Percentiles rank a stretch among this genome's conserved stretches.
Evolutionary conservation across 345 rosid genomes (phyloP).

Genomic region (Salix arbutifolia): DNA sequence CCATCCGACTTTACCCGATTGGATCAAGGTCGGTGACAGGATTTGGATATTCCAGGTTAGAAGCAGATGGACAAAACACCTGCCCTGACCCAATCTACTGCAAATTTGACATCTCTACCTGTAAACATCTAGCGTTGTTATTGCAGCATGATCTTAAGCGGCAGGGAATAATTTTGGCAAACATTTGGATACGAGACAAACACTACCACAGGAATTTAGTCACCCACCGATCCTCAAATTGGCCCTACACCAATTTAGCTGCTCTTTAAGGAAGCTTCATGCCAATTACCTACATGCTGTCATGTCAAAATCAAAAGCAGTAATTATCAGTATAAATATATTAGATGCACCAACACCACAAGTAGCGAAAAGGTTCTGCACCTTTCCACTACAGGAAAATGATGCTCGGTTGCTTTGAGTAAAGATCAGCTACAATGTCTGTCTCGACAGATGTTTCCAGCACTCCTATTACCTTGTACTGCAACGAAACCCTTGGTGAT

Average conservation of each 20-base stretch:
- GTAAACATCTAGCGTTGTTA: too few relatives aligned
- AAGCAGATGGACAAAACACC: not conserved
- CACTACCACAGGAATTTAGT: not conserved
- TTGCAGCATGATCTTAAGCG: not conserved
- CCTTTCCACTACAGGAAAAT: not conserved
- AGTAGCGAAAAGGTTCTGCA: not conserved
- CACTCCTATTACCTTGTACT: slow-evolving; percentile 21
- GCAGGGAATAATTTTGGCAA: too few relatives aligned
- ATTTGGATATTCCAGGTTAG: too few relatives aligned
- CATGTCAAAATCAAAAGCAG: not conserved
- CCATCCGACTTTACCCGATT: too few relatives aligned
- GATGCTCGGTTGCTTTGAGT: not conserved
- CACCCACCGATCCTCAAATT: not conserved
- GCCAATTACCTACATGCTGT: not conserved
- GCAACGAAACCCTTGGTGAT: slow-evolving; percentile 28
- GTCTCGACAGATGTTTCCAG: slow-evolving; percentile 10
- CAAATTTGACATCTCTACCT: not conserved
- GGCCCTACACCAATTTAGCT: slow-evolving; percentile 16
- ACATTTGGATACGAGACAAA: not conserved
- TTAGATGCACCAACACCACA: not conserved
- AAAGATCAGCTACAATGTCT: slow-evolving; percentile 17
- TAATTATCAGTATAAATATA: not conserved
- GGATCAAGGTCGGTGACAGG: too few relatives aligned
- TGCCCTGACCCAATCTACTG: not conserved
- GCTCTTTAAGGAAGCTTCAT: slow-evolving; percentile 30